phyloP scores from a whole-genome alignment of 2,329 filamentous ascomycete genomes.

The Thielaviopsis punctulata region DNA sequence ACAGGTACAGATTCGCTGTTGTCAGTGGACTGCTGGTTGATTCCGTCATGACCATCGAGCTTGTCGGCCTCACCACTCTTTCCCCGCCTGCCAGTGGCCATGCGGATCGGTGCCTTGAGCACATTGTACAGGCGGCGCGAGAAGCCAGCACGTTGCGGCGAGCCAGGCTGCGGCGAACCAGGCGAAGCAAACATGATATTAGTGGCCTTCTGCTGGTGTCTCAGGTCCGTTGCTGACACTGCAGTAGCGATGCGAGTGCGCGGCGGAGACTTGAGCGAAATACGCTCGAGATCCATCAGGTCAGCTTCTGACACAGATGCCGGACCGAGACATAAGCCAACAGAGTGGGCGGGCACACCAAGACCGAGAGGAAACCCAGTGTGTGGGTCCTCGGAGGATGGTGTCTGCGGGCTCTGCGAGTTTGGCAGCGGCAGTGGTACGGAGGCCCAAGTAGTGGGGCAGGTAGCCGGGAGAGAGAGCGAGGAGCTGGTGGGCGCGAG shows the following conservation, averaged over 20 bases:
- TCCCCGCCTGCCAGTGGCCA: neutral
- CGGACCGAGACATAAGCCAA: neutral
- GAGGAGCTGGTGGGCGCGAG: neutral
- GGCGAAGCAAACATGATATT: no score
- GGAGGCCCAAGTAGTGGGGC: neutral
- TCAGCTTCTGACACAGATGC: constrained; percentile 4
- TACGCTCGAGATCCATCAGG: constrained; percentile 3
- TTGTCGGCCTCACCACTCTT: neutral
- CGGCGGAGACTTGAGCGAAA: constrained; percentile 7
- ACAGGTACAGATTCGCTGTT: no score
- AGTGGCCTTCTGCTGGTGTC: neutral
- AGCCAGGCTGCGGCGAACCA: no score
- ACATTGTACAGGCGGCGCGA: neutral
- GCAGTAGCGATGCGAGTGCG: constrained; percentile 1
- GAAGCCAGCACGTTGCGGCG: neutral
- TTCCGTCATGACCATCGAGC: no score
- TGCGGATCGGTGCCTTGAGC: neutral
- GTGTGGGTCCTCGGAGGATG: neutral
- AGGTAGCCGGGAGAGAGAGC: neutral
- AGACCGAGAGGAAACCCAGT: neutral
- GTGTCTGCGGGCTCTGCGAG: neutral
- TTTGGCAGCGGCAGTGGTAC: neutral
- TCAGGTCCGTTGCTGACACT: neutral
- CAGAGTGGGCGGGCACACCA: neutral
- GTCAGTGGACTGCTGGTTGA: no score